A percentile compares a stretch with the other conserved stretches of the same genome.
phyloP scores from a whole-genome alignment of 441 rosid species.

The Geranium incanum region DNA sequence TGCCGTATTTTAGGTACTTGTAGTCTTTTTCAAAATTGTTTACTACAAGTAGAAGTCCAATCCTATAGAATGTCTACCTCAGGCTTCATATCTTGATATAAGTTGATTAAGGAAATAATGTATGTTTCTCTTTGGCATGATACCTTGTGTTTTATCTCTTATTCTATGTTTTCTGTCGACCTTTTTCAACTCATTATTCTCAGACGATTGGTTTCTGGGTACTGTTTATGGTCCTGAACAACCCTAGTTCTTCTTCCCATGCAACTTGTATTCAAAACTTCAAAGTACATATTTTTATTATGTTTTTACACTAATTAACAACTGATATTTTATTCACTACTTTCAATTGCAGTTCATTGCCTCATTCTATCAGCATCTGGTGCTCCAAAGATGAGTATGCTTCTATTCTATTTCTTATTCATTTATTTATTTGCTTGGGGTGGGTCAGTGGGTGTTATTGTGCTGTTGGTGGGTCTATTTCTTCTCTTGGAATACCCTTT shows the following conservation, averaged over 20 bases:
- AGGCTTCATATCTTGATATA: not conserved
- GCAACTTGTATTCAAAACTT: not conserved
- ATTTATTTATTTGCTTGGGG: not conserved
- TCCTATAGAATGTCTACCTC: not conserved
- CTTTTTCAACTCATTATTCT: too few relatives aligned
- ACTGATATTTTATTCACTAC: conserved; percentile 21
- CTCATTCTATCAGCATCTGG: conserved; percentile 83
- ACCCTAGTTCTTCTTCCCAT: not conserved
- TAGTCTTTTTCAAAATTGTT: not conserved
- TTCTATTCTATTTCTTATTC: conserved; percentile 19
- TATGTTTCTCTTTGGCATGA: not conserved
- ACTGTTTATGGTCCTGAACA: too few relatives aligned
- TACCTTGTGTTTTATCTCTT: too few relatives aligned
- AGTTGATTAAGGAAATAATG: not conserved
- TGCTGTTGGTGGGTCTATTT: not conserved
- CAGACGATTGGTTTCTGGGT: too few relatives aligned
- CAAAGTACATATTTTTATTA: not conserved
- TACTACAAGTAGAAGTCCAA: not conserved
- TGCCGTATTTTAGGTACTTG: not conserved
- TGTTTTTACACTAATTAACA: not conserved
- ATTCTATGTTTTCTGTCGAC: too few relatives aligned
- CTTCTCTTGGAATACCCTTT: too few relatives aligned
- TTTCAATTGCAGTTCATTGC: conserved; percentile 61
- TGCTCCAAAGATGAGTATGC: conserved; percentile 83
- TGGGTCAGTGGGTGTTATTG: not conserved